Base-by-base conservation (phyloP, 2,329 filamentous ascomycete genomes). In the Fusarium odoratissimum region DNA sequence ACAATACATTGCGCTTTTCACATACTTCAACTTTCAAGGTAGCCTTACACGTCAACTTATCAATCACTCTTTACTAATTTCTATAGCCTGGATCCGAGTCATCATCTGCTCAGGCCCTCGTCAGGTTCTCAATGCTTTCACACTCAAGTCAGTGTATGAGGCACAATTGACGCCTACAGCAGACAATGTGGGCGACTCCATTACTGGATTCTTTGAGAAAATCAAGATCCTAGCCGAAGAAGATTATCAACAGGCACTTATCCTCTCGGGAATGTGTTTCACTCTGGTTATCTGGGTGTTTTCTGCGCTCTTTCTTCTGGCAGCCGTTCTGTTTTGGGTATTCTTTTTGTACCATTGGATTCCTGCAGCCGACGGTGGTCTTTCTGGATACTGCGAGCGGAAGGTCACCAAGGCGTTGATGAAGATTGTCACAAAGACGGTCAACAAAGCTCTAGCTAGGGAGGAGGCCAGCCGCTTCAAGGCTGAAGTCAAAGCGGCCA, bases 261-360 rank as follows among this genome's bases (percentile, higher is more conserved):
- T 98, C 75, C 86, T 98, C 57, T 93, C 91, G 42, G 92, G 94
- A 82, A 98, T 98, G 96, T 84, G 95, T 71, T 98, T 97, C 83
- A 98, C 95, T 7, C 82, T 97, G 28, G 80, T 98, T 60, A 90
- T 98, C 75, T 98, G 95, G 95, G 87, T 95, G 19, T 91, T 98
- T 75, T 92, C 93, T 1, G 89, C 93, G 10, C 79, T 98, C 4
- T 91, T 89, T 46, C 86, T 98, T 56, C 84, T 95, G n/a, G 79
- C 93, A 14, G 94, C 93, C 0, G 84, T 91, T 28, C 77, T 97
- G 3, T 91, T 97, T 67, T 98, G 97, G 82, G 82, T 97, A 41
- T 89, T 94, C 77, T 99, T 97, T 81, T 87, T 99, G 10, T 97
- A 93, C 89, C 93, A 96, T 82, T 96, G 95, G 83, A 95, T 99